Base-by-base conservation (phyloP, 2,329 filamentous ascomycete genomes). In the Fusarium metavorans region DNA sequence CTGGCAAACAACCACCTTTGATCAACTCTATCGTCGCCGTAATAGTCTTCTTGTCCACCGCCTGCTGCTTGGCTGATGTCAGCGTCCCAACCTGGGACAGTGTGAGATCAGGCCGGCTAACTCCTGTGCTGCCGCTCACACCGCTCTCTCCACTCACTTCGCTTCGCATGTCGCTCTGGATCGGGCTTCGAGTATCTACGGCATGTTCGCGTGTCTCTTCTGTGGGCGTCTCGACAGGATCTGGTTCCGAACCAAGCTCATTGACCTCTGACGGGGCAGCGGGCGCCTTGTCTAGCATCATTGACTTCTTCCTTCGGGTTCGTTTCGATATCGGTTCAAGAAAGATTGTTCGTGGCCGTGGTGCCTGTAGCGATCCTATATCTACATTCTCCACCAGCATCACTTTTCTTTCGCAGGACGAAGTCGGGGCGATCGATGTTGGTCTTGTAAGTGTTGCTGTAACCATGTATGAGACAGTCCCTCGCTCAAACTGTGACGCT, bases 361-460 rank as follows among this genome's bases (percentile, higher is more conserved):
- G 95, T 3, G 91, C 88, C 13, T 88, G 85, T 35, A 98, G 87
- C 1, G 91, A 85, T 7, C 94, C 94, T 74, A 98, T 92, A 80
- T 99, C 97, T 60, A 98, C 92, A 68, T 90, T 91, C 82, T 98
- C 95, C 37, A 94, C 86, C 9, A 98, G 86, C 69, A 92, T 91
- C 25, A 99, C 88, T 79, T 95, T 95, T 71, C 92, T 90, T 76
- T 97, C 95, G 83, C 94, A 97, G 39, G 91, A 93, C 11, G 92
- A 89, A 3, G 92, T 95, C 2, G 96, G 92, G 16, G 92, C 89
- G 71, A 98, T 97, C 7, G 95, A 92, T 0, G 94, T 97, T 23
- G 97, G 96, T 66, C 95, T 91, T 23, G 96, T 98, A 67, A 98
- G 83, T 10, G 95, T 98, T 35, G 96, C 93, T 7, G 94, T 96